These are phyloP conservation scores for Prorocentrum cordatum DNA, from an alignment of 169 alveolate species.

Conservation along the genomic window DNA sequence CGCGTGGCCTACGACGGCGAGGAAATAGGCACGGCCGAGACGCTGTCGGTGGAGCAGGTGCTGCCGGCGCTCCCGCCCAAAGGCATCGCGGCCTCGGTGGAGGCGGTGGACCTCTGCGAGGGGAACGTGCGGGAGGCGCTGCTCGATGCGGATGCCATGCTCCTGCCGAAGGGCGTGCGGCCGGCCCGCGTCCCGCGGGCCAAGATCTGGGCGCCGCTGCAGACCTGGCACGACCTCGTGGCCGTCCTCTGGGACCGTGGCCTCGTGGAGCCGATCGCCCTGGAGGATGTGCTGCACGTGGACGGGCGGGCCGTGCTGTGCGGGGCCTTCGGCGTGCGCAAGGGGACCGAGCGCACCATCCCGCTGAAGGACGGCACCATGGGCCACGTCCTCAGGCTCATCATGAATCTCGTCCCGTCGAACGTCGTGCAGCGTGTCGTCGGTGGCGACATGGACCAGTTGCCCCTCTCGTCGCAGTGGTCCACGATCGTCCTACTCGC, in stretches of 20 bases:
- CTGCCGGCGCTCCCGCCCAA: background rate
- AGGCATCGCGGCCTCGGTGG: background rate
- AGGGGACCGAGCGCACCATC: no score
- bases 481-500: background rate
- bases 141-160: background rate
- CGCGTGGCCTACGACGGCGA: background rate
- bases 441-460: background rate
- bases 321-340: background rate
- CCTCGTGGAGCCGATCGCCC: background rate
- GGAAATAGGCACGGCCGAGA: background rate
- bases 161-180: background rate
- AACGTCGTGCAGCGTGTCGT: background rate
- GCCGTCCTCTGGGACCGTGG: background rate
- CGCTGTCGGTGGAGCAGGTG: background rate
- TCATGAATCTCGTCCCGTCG: background rate
- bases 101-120: background rate
- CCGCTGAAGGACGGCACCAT: no score
- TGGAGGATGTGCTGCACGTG: background rate
- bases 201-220: background rate
- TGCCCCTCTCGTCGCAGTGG: background rate
- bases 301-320: background rate
- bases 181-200: background rate
- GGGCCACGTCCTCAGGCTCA: background rate
- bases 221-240: background rate
- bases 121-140: background rate